phyloP scores from a whole-genome alignment of 1,284 basidiomycete genomes.

The Cutaneotrichosporon spelunceum region DNA sequence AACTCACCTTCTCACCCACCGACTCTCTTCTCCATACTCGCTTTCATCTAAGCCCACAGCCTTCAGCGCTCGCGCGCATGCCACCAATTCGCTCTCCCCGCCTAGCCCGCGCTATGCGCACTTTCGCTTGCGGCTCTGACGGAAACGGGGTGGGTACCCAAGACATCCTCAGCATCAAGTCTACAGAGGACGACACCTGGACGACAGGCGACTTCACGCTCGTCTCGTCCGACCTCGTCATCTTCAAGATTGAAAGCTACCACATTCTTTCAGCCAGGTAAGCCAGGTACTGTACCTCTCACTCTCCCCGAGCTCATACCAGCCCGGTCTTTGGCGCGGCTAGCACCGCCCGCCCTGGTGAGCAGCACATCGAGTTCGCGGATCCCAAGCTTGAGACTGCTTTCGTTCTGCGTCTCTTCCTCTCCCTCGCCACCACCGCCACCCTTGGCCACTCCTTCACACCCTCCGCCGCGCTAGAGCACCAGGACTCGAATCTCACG shows the following conservation, averaged over 20 bases:
- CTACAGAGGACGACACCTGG: background rate
- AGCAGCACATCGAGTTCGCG: background rate
- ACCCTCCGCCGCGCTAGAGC: background rate
- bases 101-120: background rate
- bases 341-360: background rate
- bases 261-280: conserved; percentile 10
- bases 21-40: background rate
- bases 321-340: conserved; percentile 4
- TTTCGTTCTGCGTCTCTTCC: background rate
- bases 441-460: background rate
- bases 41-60: background rate
- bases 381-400: conserved; percentile 11
- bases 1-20: background rate
- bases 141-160: background rate
- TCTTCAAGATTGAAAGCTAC: conserved; percentile 6
- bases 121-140: background rate
- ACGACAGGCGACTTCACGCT: conserved; percentile 14
- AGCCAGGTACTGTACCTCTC: background rate
- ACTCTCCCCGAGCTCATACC: background rate
- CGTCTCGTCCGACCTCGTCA: conserved; percentile 11
- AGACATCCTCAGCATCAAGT: background rate
- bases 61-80: background rate
- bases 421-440: background rate
- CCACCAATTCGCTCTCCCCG: background rate
- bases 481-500: background rate